Conservation (phyloP, 1,284 basidiomycete genomes). For the Acaromyces ingoldii region DNA sequence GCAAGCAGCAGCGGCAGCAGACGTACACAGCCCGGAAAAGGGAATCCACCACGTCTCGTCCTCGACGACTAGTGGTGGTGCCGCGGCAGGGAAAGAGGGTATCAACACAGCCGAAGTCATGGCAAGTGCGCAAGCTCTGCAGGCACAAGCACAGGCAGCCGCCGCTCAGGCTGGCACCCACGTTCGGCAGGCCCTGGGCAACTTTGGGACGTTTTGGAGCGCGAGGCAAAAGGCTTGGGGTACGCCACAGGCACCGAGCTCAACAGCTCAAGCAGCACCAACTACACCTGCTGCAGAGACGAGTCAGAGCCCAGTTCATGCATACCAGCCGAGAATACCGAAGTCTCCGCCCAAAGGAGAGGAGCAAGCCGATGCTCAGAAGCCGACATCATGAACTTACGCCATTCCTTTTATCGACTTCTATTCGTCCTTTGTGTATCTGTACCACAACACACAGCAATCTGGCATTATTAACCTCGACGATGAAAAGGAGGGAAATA, state of each 20-base stretch:
- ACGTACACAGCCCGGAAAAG: background rate
- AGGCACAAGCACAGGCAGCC: slow-evolving; percentile 14
- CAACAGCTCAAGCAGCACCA: no score
- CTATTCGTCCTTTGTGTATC: no score
- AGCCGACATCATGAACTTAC: no score
- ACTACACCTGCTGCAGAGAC: no score
- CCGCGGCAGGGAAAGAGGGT: background rate
- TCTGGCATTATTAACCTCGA: no score
- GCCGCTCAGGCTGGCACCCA: slow-evolving; percentile 39
- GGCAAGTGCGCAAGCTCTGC: slow-evolving; percentile 5
- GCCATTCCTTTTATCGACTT: no score
- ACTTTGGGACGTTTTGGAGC: slow-evolving; percentile 39
- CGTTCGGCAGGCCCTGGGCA: slow-evolving; percentile 37
- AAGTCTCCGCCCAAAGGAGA: no score
- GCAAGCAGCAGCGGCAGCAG: background rate
- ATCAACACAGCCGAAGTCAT: background rate
- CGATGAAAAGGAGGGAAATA: background rate
- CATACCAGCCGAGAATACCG: no score
- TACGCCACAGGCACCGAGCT: no score
- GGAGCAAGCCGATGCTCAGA: no score
- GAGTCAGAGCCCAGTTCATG: no score
- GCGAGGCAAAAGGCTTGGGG: slow-evolving; percentile 3
- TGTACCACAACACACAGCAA: no score
- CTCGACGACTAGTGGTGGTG: background rate
- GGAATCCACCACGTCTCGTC: slow-evolving; percentile 4